phyloP scores from a whole-genome alignment of 768 basidiomycete genomes.

The Fomitopsis serialis region DNA sequence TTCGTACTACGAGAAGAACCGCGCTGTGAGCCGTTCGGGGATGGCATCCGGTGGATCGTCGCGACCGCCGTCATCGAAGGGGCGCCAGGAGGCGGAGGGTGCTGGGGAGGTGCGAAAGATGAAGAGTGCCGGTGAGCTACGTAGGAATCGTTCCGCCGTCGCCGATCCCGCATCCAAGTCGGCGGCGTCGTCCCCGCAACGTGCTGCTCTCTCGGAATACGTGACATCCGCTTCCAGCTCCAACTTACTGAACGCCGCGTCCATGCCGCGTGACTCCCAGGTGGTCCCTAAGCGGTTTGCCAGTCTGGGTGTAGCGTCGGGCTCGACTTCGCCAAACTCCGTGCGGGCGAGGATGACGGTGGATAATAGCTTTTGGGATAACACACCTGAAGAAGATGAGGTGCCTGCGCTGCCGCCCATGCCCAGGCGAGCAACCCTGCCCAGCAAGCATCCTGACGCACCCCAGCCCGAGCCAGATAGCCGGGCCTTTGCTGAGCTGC shows the following conservation, averaged over 20 bases:
- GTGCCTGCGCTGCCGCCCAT: constrained; percentile 1
- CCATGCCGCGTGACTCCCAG: constrained; percentile 30
- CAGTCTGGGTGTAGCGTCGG: constrained; percentile 54
- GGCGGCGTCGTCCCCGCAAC: constrained; percentile 30
- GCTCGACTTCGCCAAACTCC: constrained; percentile 28
- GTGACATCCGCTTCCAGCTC: constrained; percentile 65
- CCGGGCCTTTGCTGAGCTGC: constrained; percentile 2
- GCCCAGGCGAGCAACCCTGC: constrained; percentile 2
- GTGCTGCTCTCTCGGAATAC: constrained; percentile 42
- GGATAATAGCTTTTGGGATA: constrained; percentile 44
- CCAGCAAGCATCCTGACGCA: constrained; percentile 1
- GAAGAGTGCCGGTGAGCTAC: constrained; percentile 84
- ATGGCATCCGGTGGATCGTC: not conserved
- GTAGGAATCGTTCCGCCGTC: constrained; percentile 36
- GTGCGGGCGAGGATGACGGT: constrained; percentile 36
- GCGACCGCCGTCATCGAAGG: constrained; percentile 3
- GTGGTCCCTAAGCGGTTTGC: constrained; percentile 53
- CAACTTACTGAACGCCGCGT: constrained; percentile 44
- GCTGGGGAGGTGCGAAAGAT: constrained; percentile 61
- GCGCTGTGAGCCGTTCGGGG: constrained; percentile 7
- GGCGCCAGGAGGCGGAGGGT: not conserved
- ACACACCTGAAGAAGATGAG: constrained; percentile 32
- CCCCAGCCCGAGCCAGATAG: not conserved
- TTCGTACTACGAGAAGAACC: constrained; percentile 26
- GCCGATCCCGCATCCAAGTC: constrained; percentile 20